Conservation (phyloP, 1,284 basidiomycete genomes). For the Puccinia triticina region DNA sequence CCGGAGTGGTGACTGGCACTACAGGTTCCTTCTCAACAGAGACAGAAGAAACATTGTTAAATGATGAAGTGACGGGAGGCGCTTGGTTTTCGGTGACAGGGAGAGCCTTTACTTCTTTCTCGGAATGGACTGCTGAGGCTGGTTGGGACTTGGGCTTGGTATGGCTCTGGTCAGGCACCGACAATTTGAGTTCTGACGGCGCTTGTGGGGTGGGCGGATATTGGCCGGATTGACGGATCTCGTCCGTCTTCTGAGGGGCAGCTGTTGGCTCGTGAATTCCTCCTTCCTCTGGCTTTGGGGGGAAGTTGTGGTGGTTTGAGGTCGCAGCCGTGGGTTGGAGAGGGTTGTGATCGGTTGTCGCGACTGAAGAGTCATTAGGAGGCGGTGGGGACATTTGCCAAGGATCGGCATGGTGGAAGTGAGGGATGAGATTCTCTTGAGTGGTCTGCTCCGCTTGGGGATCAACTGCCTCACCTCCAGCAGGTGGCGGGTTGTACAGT, state of each 20-base stretch:
- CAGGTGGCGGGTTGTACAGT: not conserved
- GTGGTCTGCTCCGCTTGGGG: slow-evolving; percentile 3
- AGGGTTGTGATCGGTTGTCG: not conserved
- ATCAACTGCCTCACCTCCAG: slow-evolving; percentile 10
- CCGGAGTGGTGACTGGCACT: not conserved
- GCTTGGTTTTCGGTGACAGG: not conserved
- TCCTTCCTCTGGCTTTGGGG: not conserved
- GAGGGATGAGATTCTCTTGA: slow-evolving; percentile 5
- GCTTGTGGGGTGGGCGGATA: not conserved
- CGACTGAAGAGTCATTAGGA: slow-evolving; percentile 7
- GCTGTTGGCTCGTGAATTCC: not conserved
- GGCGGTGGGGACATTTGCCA: slow-evolving; percentile 33
- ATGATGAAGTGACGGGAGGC: not conserved
- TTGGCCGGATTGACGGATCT: slow-evolving; percentile 35
- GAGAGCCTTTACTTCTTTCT: slow-evolving; percentile 8
- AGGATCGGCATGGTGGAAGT: slow-evolving; percentile 21
- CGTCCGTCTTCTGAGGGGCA: not conserved
- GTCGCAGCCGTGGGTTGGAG: not conserved
- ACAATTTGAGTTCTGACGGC: not conserved
- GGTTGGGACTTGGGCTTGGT: slow-evolving; percentile 15
- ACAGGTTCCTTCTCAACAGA: slow-evolving; percentile 8
- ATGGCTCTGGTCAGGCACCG: not conserved
- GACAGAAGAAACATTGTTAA: not conserved
- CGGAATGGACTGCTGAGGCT: slow-evolving; percentile 10
- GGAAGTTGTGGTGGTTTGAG: not conserved